Percentiles rank a stretch among this genome's conserved stretches.
Evolutionary conservation across 345 rosid species (phyloP).

Genomic region (Citrus medica): DNA sequence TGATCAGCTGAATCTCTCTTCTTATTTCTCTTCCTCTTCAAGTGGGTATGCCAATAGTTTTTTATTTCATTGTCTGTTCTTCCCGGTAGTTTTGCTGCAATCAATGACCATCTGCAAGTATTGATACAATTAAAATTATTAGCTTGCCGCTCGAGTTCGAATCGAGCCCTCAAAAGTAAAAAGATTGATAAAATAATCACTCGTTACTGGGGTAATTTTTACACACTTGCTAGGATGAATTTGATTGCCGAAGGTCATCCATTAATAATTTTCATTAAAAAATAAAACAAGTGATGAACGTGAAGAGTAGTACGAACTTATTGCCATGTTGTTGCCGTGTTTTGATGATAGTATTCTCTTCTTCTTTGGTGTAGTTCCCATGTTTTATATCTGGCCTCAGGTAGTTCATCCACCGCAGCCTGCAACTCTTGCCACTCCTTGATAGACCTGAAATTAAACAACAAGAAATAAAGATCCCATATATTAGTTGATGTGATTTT

Average conservation of each 20-base stretch:
- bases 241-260: no score
- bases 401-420: constrained; percentile 44
- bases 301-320: background rate
- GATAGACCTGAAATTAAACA: constrained; percentile 23
- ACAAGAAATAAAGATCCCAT: no score
- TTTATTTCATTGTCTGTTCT: background rate
- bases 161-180: no score
- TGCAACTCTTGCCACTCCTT: constrained; percentile 46
- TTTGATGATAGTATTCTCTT: constrained; percentile 29
- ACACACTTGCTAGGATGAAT: no score
- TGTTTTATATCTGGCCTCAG: constrained; percentile 33
- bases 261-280: no score
- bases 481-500: no score
- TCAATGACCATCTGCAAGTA: background rate
- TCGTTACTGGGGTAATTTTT: no score
- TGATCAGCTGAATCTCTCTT: background rate
- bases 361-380: constrained; percentile 33
- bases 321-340: constrained; percentile 31
- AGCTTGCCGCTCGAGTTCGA: no score
- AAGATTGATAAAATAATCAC: no score
- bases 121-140: background rate
- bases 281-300: no score
- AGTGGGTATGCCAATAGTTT: background rate
- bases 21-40: background rate
- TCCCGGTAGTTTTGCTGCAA: background rate